Evolutionary conservation across 192 early-diverging fungal species (phyloP).

Genomic region (Coemansia sp.): DNA sequence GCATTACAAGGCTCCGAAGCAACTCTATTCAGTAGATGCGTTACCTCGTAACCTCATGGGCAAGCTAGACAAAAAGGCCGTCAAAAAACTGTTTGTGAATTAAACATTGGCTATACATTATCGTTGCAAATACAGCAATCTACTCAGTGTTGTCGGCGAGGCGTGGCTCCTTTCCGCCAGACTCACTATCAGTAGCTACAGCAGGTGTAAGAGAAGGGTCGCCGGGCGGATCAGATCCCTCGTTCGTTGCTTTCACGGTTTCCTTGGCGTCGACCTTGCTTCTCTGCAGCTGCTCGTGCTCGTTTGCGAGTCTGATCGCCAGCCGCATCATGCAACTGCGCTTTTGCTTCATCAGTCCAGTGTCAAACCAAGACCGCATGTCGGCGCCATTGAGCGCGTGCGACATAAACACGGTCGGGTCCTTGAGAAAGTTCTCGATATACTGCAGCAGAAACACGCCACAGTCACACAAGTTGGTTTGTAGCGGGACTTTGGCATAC

Average conservation of each 20-base stretch:
- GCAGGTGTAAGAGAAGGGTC: neutral
- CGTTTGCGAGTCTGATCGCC: constrained; percentile 21
- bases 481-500: constrained; percentile 71
- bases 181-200: neutral
- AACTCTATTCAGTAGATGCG: constrained; percentile 49
- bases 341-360: constrained; percentile 30
- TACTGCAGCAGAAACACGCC: constrained; percentile 86
- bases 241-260: neutral
- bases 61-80: constrained; percentile 83
- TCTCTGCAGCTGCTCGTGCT: constrained; percentile 3
- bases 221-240: neutral
- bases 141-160: neutral
- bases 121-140: neutral
- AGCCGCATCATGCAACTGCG: constrained; percentile 31
- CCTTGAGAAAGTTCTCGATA: constrained; percentile 66
- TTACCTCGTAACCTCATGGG: constrained; percentile 88
- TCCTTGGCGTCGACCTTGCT: neutral
- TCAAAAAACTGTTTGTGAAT: constrained; percentile 56
- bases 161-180: neutral
- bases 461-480: constrained; percentile 83
- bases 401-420: constrained; percentile 37
- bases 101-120: neutral
- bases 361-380: constrained; percentile 36
- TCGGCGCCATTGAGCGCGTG: constrained; percentile 27
- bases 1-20: constrained; percentile 73